Conservation (phyloP, 495 filamentous ascomycete genomes). For the Bacidia rubella region DNA sequence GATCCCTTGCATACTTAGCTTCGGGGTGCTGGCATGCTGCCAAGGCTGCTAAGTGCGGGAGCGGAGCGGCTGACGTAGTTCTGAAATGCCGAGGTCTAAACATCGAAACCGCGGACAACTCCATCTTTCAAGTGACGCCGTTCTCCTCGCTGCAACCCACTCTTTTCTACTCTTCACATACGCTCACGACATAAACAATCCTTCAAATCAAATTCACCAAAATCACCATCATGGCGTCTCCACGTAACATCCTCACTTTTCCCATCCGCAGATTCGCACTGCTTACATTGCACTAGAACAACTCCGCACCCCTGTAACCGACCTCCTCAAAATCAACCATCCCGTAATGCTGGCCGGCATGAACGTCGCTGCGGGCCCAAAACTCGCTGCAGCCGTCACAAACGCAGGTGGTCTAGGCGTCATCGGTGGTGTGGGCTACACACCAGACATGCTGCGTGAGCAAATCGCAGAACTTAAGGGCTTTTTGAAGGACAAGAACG, state of each 20-base stretch:
- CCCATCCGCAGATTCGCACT: constrained; percentile 3
- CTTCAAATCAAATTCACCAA: background rate
- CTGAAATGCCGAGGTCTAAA: no score
- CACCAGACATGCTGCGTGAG: constrained; percentile 88
- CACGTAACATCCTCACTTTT: constrained; percentile 48
- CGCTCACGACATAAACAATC: background rate
- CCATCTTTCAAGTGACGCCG: no score
- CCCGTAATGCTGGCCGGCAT: constrained; percentile 92
- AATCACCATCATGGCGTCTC: constrained; percentile 55
- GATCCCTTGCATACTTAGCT: no score
- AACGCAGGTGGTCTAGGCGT: constrained; percentile 96
- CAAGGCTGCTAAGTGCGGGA: no score
- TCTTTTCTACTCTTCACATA: background rate
- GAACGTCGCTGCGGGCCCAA: constrained; percentile 97
- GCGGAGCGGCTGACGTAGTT: no score
- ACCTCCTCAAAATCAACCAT: constrained; percentile 95
- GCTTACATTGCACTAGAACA: constrained; percentile 40
- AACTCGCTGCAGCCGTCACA: constrained; percentile 91
- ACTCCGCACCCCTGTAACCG: constrained; percentile 79
- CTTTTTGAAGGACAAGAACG: constrained; percentile 81
- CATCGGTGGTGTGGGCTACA: constrained; percentile 92
- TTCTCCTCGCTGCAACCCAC: no score
- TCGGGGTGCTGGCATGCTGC: no score
- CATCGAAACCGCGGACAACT: no score
- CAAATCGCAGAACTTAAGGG: constrained; percentile 91